Base-by-base conservation (phyloP, 2,329 filamentous ascomycete genomes). In the Thelonectria blattea region DNA sequence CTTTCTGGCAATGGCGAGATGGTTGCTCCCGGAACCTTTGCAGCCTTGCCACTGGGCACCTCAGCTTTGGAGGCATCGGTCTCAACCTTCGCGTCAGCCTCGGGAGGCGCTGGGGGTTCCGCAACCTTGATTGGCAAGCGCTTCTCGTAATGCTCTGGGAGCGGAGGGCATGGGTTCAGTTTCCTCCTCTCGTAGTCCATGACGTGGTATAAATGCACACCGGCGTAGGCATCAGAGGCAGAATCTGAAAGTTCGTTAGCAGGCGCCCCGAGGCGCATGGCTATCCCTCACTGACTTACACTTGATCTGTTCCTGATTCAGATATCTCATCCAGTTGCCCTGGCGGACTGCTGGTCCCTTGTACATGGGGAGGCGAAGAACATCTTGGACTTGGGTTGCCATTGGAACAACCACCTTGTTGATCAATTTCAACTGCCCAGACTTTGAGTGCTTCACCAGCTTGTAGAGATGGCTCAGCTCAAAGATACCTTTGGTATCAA, bases 401-500 rank as follows among this genome's bases (percentile, higher is more conserved):
- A 97, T 77, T 2, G 84, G 80, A 10, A 94, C 88, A 6, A 87
- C 76, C 52, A 73, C 81, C 70, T 87, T 91, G 74, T 91, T 90
- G 71, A 94, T 85, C 15, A 82, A 73, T 3, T 80, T 73, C 5
- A 79, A 82, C 39, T 85, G 77, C 6, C 79, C 78, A 55, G 74
- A 74, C 22, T 79, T 75, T 0, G 85, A 86, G 71, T 87, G 89
- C 62, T 88, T 92, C 64, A 97, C 85, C 11, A 96, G 78, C 65
- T 87, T 91, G 75, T 93, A 89, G 22, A 97, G 77, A 71, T 96
- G 90, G 72, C 91, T 94, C 8, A 97, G 81, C 76, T 97, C 93
- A 62, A 96, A 85, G 4, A 91, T 78, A 0, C 91, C 91, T 51
- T 80, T 83, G 1, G 88, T 80, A 1, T 89, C 73, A 24, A 97